Percentiles rank a stretch among this genome's conserved stretches.
Conservation (phyloP, 1,284 basidiomycete species). For the Puccinia polysora region DNA sequence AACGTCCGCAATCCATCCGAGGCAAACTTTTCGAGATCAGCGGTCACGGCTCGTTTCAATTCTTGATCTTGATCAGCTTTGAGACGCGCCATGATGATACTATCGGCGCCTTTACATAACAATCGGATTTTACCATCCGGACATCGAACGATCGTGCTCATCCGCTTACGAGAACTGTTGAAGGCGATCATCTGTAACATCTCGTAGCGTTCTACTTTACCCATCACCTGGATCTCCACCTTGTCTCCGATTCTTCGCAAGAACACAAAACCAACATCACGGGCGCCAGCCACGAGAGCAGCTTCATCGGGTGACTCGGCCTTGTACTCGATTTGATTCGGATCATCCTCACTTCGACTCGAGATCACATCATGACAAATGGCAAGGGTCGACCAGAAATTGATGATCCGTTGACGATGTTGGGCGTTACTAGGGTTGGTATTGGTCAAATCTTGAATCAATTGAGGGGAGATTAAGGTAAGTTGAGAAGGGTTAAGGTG, state of each 20-base stretch:
- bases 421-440: conserved; percentile 55
- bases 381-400: conserved; percentile 83
- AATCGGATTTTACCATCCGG: conserved; percentile 75
- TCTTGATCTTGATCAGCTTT: conserved; percentile 66
- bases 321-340: conserved; percentile 78
- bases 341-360: conserved; percentile 60
- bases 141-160: conserved; percentile 80
- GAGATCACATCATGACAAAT: conserved; percentile 86
- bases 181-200: conserved; percentile 82
- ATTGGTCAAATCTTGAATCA: conserved; percentile 71
- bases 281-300: conserved; percentile 81
- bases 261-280: conserved; percentile 90
- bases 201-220: conserved; percentile 74
- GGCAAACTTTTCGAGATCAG: conserved; percentile 87
- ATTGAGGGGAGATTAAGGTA: conserved; percentile 78
- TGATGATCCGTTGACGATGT: conserved; percentile 67
- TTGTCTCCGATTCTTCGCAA: conserved; percentile 68
- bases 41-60: conserved; percentile 71
- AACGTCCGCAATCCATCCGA: conserved; percentile 87
- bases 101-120: conserved; percentile 95
- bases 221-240: conserved; percentile 86
- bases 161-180: conserved; percentile 85
- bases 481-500: conserved; percentile 75
- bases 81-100: conserved; percentile 83
- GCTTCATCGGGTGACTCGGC: conserved; percentile 94